Conservation (phyloP, 768 basidiomycete genomes). For the Xerocomus brunneocitrinus region DNA sequence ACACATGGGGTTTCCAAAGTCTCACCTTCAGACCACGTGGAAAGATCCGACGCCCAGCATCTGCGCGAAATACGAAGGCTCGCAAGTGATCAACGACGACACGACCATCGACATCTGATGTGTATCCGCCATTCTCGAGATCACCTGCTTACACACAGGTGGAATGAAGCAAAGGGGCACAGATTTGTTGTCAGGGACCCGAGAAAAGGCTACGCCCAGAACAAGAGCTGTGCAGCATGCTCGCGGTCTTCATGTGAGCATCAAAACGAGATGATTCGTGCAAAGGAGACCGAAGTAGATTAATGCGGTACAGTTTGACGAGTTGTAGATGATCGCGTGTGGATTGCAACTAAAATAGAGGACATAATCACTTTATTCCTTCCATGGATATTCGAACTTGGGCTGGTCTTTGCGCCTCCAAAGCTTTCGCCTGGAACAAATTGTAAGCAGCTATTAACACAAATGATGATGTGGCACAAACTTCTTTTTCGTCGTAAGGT, state of each 20-base stretch:
- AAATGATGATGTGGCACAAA: constrained; percentile 36
- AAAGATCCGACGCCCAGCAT: background rate
- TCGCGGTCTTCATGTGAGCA: background rate
- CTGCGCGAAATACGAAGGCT: too few species aligned
- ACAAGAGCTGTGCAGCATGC: background rate
- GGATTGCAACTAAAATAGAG: background rate
- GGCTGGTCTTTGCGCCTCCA: constrained; percentile 86
- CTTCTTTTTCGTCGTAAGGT: constrained; percentile 87
- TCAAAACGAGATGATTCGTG: background rate
- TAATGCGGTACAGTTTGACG: background rate
- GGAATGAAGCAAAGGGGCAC: too few species aligned
- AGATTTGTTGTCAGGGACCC: background rate
- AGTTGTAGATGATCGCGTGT: background rate
- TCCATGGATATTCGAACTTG: constrained; percentile 85
- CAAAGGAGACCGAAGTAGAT: background rate
- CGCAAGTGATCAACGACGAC: too few species aligned
- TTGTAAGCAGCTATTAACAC: constrained; percentile 2
- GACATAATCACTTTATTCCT: constrained; percentile 47
- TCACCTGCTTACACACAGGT: background rate
- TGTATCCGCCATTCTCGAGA: too few species aligned
- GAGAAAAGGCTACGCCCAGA: background rate
- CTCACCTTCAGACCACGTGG: background rate
- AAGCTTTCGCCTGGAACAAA: constrained; percentile 68
- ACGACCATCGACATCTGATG: too few species aligned
- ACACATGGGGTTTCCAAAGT: background rate